A percentile compares a stretch with the other conserved stretches of the same genome.
Conservation (phyloP, 2,329 filamentous ascomycete genomes). For the Claviceps humidiphila region DNA sequence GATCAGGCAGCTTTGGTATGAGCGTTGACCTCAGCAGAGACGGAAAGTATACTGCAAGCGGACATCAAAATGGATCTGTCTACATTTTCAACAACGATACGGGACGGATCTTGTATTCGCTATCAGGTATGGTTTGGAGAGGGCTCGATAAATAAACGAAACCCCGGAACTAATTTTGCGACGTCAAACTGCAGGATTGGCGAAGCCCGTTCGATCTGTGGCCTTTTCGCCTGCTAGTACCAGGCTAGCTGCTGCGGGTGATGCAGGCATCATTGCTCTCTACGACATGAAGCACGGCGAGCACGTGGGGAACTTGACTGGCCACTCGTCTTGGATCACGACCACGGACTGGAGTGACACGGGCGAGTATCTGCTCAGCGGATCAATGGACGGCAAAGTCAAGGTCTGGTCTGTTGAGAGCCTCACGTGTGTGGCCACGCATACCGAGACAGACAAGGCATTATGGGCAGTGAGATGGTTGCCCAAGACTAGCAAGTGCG, state of each 20-base stretch:
- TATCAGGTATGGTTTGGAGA: conserved; percentile 47
- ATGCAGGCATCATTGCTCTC: conserved; percentile 75
- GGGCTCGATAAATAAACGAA: no score
- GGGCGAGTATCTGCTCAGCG: conserved; percentile 81
- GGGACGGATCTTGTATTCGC: conserved; percentile 69
- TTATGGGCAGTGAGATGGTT: conserved; percentile 80
- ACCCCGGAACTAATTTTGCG: not conserved
- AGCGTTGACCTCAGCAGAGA: conserved; percentile 70
- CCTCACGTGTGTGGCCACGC: conserved; percentile 76
- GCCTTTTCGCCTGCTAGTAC: conserved; percentile 79
- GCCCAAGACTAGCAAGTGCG: conserved; percentile 54
- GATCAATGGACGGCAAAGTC: conserved; percentile 82
- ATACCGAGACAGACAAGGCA: conserved; percentile 76
- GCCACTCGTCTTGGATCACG: conserved; percentile 78
- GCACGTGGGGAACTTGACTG: conserved; percentile 72
- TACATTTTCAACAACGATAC: conserved; percentile 94
- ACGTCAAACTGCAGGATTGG: conserved; percentile 44
- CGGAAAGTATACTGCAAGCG: conserved; percentile 76
- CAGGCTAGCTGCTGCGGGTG: conserved; percentile 78
- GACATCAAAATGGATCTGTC: conserved; percentile 81
- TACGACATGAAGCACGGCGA: conserved; percentile 91
- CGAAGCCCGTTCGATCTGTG: conserved; percentile 74
- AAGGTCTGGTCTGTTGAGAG: conserved; percentile 92
- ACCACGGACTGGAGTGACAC: conserved; percentile 87
- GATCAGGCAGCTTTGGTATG: conserved; percentile 78